Conservation (phyloP, 805 yeast species). For the Priceomyces castillae region DNA sequence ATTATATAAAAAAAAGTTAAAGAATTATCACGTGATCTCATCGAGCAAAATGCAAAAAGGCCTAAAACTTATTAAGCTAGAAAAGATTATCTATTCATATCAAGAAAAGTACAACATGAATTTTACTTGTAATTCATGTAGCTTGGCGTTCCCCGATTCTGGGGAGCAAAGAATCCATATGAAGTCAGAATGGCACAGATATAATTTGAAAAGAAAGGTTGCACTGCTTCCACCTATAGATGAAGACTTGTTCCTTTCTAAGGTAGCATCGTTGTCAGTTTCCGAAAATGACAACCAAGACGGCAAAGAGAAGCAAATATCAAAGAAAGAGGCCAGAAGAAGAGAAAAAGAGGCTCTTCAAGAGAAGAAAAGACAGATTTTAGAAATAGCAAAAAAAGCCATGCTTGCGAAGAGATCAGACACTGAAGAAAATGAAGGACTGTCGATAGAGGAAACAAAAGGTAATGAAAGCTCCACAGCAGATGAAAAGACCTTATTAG, state of each 20-base stretch:
- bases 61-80: too few relatives aligned
- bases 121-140: conserved; percentile 85
- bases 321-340: conserved; percentile 51
- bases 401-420: conserved; percentile 24
- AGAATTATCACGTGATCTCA: conserved; percentile 7
- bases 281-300: conserved; percentile 17
- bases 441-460: conserved; percentile 2
- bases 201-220: conserved; percentile 89
- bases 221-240: conserved; percentile 53
- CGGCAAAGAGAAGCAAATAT: conserved; percentile 28
- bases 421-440: neutral
- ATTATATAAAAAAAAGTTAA: neutral
- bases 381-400: conserved; percentile 45
- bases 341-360: conserved; percentile 48
- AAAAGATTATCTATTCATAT: neutral
- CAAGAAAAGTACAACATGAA: conserved; percentile 11
- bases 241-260: conserved; percentile 37
- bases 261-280: conserved; percentile 20
- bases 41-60: conserved; percentile 3
- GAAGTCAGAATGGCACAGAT: conserved; percentile 98
- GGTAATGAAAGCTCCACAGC: neutral
- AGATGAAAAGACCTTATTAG: neutral
- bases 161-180: conserved; percentile 87
- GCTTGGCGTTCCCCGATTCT: conserved; percentile 74
- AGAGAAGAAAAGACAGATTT: conserved; percentile 47